Conservation (phyloP, 164 flowering plant genomes). For the grape (Vitis vinifera) region ASM3070453v1 NC_081823.1:26583001-26583500, state of each 20-base stretch:
- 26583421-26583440: conserved; percentile 80
- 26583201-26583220: background rate
- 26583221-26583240: background rate
- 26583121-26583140: background rate
- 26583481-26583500: background rate
- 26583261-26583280: background rate
- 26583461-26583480: conserved; percentile 15
- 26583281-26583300: conserved; percentile 5
- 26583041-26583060: conserved; percentile 81
- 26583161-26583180: background rate
- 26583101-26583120: conserved; percentile 9
- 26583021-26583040: conserved; percentile 72
- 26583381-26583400: background rate
- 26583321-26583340: conserved; percentile 85
- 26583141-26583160: background rate
- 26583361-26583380: background rate
- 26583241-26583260: background rate
- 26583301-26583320: conserved; percentile 98
- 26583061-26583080: conserved; percentile 86
- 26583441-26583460: conserved; percentile 92
- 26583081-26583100: conserved; percentile 64
- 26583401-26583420: conserved; percentile 7
- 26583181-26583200: background rate
- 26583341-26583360: conserved; percentile 6
- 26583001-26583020: conserved; percentile 94